Conservation (phyloP, 495 filamentous ascomycete species). For the Parmelia sp. region DNA sequence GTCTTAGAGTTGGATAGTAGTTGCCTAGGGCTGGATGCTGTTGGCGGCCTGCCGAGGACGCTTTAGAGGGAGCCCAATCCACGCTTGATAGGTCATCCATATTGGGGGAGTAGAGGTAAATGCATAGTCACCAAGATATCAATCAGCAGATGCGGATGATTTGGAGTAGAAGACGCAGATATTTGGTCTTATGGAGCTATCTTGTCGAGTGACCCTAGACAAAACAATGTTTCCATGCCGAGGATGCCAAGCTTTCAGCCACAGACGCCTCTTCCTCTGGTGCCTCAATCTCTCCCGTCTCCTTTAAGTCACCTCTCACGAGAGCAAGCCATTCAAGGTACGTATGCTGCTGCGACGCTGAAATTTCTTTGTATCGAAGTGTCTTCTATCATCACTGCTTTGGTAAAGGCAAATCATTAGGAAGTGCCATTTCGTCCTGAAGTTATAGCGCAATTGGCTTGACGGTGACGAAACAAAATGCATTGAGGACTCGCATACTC, state of each 20-base stretch:
- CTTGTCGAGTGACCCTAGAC: background rate
- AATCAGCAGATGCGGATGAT: background rate
- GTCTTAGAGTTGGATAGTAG: slow-evolving; percentile 55
- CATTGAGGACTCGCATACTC: too few species aligned
- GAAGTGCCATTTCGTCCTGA: too few species aligned
- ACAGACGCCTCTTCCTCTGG: too few species aligned
- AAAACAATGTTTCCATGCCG: background rate
- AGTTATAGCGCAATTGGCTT: too few species aligned
- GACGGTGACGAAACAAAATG: too few species aligned
- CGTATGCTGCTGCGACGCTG: too few species aligned
- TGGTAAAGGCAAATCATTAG: too few species aligned
- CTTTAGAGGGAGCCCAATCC: slow-evolving; percentile 44
- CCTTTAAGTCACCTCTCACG: too few species aligned
- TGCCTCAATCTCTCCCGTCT: too few species aligned
- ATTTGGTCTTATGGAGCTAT: background rate
- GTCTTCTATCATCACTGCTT: too few species aligned
- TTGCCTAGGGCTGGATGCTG: slow-evolving; percentile 47
- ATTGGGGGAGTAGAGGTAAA: background rate
- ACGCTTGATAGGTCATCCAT: slow-evolving; percentile 57
- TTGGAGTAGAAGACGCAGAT: background rate
- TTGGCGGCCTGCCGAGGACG: slow-evolving; percentile 40
- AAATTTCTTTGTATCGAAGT: too few species aligned
- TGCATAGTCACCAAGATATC: background rate
- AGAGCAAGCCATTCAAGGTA: too few species aligned
- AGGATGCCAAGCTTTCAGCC: slow-evolving; percentile 8